Conservation (phyloP, 768 basidiomycete species). For the Leccinum uliginosum region DNA sequence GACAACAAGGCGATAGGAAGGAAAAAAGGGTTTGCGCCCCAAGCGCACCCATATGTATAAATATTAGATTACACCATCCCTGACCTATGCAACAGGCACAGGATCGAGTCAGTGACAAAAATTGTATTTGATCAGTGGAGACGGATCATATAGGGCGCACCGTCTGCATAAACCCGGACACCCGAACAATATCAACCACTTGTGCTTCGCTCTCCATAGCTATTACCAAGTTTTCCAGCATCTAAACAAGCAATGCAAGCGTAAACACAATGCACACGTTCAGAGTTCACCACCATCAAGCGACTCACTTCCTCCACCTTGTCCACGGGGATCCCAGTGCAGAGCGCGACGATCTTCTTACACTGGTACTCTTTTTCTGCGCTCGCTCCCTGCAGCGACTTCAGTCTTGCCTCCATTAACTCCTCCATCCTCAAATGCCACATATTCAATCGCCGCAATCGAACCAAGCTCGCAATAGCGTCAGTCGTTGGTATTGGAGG, state of each 20-base stretch:
- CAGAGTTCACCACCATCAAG: constrained; percentile 12
- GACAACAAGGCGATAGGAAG: constrained; percentile 29
- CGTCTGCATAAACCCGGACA: constrained; percentile 91
- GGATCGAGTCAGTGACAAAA: constrained; percentile 20
- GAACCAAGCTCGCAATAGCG: constrained; percentile 56
- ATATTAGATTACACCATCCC: constrained; percentile 39
- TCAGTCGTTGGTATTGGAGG: constrained; percentile 64
- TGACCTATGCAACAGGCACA: constrained; percentile 27
- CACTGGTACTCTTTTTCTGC: constrained; percentile 90
- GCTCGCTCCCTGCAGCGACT: constrained; percentile 69
- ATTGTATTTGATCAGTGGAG: constrained; percentile 16
- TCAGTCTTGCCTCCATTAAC: constrained; percentile 65
- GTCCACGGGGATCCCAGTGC: constrained; percentile 81
- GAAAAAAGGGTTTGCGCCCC: constrained; percentile 8
- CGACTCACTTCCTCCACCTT: constrained; percentile 85
- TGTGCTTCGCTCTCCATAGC: constrained; percentile 87
- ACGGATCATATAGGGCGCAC: constrained; percentile 35
- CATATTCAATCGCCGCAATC: constrained; percentile 67
- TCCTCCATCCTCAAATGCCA: constrained; percentile 84
- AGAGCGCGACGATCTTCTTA: constrained; percentile 85
- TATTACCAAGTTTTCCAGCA: constrained; percentile 79
- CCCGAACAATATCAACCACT: constrained; percentile 76
- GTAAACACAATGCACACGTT: constrained; percentile 24
- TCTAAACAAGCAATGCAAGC: constrained; percentile 39
- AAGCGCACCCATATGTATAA: constrained; percentile 13